A percentile compares a stretch with the other conserved stretches of the same genome.
These are phyloP conservation scores for Avena sativa DNA, from an alignment of 176 grass and related monocot genomes.

Conservation along the genomic window DNA sequence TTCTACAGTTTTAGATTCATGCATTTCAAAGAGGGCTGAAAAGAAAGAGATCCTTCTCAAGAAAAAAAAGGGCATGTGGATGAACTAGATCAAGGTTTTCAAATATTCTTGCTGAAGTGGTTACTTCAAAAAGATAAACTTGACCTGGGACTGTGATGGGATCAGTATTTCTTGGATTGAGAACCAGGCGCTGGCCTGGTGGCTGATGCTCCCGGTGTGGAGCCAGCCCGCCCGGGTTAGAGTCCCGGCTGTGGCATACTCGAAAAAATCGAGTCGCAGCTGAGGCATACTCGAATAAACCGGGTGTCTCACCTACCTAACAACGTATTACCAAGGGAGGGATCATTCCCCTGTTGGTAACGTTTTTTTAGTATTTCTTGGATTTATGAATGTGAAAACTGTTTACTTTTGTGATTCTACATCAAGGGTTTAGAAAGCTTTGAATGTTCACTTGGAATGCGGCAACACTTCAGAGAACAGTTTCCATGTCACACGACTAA, in stretches of 20 bases:
- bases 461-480: background rate
- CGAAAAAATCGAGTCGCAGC: too few relatives aligned
- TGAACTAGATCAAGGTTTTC: background rate
- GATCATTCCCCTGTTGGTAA: too few relatives aligned
- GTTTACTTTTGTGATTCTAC: background rate
- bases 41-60: conserved; percentile 2
- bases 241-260: too few relatives aligned
- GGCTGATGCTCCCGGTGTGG: too few relatives aligned
- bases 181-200: too few relatives aligned
- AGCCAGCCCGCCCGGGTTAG: too few relatives aligned
- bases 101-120: background rate
- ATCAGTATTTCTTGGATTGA: background rate
- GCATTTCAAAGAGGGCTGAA: background rate
- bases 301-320: too few relatives aligned
- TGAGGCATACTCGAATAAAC: too few relatives aligned
- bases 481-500: background rate
- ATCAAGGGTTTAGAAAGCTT: background rate
- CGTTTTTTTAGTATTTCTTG: background rate
- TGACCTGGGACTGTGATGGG: background rate
- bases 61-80: background rate
- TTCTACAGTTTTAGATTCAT: background rate
- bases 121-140: background rate
- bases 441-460: background rate
- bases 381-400: background rate
- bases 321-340: too few relatives aligned